phyloP scores from a whole-genome alignment of 495 filamentous ascomycete species.

The Bryoglossum gracile region DNA sequence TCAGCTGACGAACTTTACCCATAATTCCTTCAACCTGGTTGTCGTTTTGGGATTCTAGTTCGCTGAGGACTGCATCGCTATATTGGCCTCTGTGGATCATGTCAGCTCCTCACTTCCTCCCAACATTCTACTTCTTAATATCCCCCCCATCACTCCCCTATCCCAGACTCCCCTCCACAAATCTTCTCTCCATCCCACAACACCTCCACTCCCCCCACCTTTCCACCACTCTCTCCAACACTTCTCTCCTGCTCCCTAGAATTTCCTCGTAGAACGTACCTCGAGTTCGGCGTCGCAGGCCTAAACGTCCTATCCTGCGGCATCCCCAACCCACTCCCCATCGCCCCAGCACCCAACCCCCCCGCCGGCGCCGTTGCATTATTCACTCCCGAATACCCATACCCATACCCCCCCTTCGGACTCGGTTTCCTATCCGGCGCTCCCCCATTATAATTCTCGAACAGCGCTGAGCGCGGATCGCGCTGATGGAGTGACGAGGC shows the following conservation, averaged over 20 bases:
- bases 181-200: neutral
- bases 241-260: neutral
- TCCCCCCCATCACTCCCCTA: neutral
- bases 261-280: slow-evolving; percentile 37
- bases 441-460: slow-evolving; percentile 73
- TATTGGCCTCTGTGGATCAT: slow-evolving; percentile 67
- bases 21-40: slow-evolving; percentile 80
- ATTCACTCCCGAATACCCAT: too few relatives aligned
- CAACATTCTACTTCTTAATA: too few relatives aligned
- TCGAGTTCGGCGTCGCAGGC: slow-evolving; percentile 77
- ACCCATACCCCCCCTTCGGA: slow-evolving; percentile 45
- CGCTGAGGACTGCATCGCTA: slow-evolving; percentile 83
- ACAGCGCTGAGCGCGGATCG: slow-evolving; percentile 82
- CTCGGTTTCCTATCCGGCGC: slow-evolving; percentile 43
- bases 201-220: neutral
- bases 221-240: neutral
- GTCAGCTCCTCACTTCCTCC: neutral
- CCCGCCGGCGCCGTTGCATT: too few relatives aligned
- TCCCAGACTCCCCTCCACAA: neutral
- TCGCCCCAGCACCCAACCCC: too few relatives aligned
- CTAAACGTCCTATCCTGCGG: slow-evolving; percentile 36
- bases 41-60: slow-evolving; percentile 94
- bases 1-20: slow-evolving; percentile 85
- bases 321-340: too few relatives aligned
- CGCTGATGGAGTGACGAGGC: slow-evolving; percentile 57